These are phyloP conservation scores for Podila epicladia DNA, from an alignment of 192 early-diverging fungal genomes.

Conservation along the genomic window DNA sequence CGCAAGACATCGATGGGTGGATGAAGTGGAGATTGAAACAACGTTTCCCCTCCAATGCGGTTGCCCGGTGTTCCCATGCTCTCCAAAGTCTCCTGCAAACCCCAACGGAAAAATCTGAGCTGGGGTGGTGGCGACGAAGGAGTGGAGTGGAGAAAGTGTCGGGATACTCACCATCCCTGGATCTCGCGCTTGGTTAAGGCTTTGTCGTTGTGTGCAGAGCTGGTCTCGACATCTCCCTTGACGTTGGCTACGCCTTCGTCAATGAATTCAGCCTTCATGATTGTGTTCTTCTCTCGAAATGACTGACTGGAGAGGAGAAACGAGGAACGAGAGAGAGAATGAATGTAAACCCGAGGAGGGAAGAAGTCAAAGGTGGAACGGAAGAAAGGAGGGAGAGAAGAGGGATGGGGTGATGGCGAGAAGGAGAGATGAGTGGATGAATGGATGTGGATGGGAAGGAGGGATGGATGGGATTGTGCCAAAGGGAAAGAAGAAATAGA, in stretches of 20 bases:
- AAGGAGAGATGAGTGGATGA: neutral
- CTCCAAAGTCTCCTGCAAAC: neutral
- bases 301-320: neutral
- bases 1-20: neutral
- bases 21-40: constrained; percentile 2
- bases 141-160: neutral
- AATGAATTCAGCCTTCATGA: neutral
- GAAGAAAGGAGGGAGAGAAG: neutral
- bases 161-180: constrained; percentile 31
- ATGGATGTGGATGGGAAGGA: neutral
- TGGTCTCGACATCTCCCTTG: neutral
- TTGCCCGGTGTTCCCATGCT: neutral
- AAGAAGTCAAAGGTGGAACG: neutral
- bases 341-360: neutral
- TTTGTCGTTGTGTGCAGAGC: neutral
- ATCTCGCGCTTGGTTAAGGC: constrained; percentile 44
- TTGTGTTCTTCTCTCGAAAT: neutral
- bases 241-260: constrained; percentile 6
- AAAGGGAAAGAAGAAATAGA: constrained; percentile 5
- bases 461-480: constrained; percentile 9
- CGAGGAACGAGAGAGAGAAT: neutral
- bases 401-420: neutral
- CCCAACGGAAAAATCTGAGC: neutral
- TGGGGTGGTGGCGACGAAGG: neutral
- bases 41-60: neutral